These are phyloP conservation scores for Colletotrichum tropicale DNA, from an alignment of 2,329 filamentous ascomycete genomes.

Conservation along the genomic window DNA sequence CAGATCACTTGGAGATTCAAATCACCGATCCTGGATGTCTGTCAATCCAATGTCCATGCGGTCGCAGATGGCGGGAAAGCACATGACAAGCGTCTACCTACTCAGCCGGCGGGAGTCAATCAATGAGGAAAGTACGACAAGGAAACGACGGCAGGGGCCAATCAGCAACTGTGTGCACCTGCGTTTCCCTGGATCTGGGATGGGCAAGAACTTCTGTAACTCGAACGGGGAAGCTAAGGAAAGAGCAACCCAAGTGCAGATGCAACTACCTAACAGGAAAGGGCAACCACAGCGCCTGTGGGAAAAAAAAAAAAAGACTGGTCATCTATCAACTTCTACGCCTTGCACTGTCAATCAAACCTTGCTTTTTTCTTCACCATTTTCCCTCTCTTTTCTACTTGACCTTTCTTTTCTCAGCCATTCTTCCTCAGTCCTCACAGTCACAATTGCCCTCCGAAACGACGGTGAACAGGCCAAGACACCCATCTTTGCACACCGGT, in stretches of 20 bases:
- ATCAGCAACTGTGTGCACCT: not conserved
- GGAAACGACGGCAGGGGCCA: not conserved
- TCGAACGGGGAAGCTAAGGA: not conserved
- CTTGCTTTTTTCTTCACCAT: not conserved
- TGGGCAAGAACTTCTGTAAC: not conserved
- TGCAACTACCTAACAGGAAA: not conserved
- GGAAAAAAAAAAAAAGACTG: not conserved
- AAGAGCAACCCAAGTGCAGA: not conserved
- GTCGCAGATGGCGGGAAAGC: not conserved
- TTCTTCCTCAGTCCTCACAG: not conserved
- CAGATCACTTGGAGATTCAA: not conserved
- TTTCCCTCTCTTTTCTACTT: not conserved
- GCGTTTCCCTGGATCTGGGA: not conserved
- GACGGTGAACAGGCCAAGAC: slow-evolving; percentile 10
- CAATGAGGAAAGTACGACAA: not conserved
- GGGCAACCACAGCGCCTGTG: not conserved
- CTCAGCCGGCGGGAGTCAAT: not conserved
- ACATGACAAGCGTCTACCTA: not conserved
- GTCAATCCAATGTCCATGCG: not conserved
- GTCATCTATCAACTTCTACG: slow-evolving; percentile 16
- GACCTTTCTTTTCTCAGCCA: not conserved
- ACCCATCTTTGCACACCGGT: not conserved
- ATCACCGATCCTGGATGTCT: not conserved
- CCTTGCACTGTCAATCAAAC: slow-evolving; percentile 1
- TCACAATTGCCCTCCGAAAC: slow-evolving; percentile 7